These are phyloP conservation scores for Dryas integrifolia DNA, from an alignment of 331 rosid species.

Conservation along the genomic window DNA sequence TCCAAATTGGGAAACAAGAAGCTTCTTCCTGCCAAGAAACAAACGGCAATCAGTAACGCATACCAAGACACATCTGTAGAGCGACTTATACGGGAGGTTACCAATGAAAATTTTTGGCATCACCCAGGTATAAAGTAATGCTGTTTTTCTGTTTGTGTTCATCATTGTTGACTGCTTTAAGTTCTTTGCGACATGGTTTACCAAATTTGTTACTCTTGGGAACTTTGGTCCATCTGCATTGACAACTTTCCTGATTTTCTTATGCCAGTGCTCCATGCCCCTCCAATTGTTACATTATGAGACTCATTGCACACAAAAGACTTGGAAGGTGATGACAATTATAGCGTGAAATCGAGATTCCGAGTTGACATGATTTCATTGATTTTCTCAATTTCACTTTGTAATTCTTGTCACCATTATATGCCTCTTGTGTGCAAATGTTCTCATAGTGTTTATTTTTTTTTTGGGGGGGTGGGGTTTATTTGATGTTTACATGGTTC, in stretches of 20 bases:
- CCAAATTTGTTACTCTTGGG: slow-evolving; percentile 21
- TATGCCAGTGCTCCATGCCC: slow-evolving; percentile 54
- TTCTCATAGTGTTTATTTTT: slow-evolving; percentile 48
- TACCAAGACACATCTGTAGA: slow-evolving; percentile 92
- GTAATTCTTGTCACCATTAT: slow-evolving; percentile 54
- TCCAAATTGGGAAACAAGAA: slow-evolving; percentile 70
- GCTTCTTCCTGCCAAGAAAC: slow-evolving; percentile 71
- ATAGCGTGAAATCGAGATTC: slow-evolving; percentile 57
- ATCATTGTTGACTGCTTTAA: not conserved
- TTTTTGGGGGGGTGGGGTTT: slow-evolving; percentile 28
- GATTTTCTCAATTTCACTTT: slow-evolving; percentile 54
- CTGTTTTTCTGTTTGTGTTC: slow-evolving; percentile 5
- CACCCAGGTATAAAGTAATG: slow-evolving; percentile 68
- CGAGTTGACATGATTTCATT: slow-evolving; percentile 40
- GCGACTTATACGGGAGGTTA: slow-evolving; percentile 97
- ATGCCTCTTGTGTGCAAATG: slow-evolving; percentile 52
- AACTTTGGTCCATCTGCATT: slow-evolving; percentile 20
- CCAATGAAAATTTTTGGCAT: slow-evolving; percentile 97
- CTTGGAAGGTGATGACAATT: slow-evolving; percentile 68
- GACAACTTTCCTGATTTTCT: slow-evolving; percentile 40
- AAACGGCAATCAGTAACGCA: slow-evolving; percentile 41
- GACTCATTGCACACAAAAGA: slow-evolving; percentile 65
- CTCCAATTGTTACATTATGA: slow-evolving; percentile 67
- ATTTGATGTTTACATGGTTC: not conserved
- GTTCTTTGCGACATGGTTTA: slow-evolving; percentile 8